Evolutionary conservation across 1,139 yeast species (phyloP).

Genomic region (Kodamaea fungicola): DNA sequence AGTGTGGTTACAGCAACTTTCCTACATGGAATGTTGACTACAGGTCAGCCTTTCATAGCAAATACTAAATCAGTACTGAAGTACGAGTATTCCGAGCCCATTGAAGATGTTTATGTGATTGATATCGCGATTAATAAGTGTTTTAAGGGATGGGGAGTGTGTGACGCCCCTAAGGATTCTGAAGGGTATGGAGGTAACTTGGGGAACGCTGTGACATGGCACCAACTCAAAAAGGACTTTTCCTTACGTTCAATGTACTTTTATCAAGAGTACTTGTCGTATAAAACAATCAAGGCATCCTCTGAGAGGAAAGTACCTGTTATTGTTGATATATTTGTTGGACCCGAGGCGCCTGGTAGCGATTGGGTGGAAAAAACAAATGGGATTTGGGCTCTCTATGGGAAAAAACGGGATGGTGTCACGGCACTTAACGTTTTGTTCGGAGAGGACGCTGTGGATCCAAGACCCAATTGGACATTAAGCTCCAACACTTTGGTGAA

Average conservation of each 20-base stretch:
- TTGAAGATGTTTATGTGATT: constrained; percentile 31
- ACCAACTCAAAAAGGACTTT: constrained; percentile 35
- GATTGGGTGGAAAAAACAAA: constrained; percentile 37
- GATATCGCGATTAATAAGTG: constrained; percentile 34
- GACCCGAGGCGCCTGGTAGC: constrained; percentile 20
- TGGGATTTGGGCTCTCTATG: constrained; percentile 52
- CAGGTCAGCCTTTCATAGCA: too few relatives aligned
- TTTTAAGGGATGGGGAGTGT: constrained; percentile 22
- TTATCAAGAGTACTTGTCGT: constrained; percentile 27
- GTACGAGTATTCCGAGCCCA: constrained; percentile 17
- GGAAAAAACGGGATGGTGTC: constrained; percentile 25
- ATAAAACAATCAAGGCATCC: constrained; percentile 22
- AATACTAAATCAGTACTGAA: too few relatives aligned
- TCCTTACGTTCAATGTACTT: constrained; percentile 31
- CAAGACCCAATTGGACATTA: constrained; percentile 68
- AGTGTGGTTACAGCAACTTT: too few relatives aligned
- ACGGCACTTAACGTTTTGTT: constrained; percentile 59
- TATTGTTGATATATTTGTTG: constrained; percentile 39
- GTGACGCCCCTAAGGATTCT: constrained; percentile 29
- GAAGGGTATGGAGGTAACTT: constrained; percentile 31
- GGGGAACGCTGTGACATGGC: constrained; percentile 31
- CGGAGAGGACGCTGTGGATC: constrained; percentile 73
- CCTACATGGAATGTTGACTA: too few relatives aligned
- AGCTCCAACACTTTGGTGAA: constrained; percentile 24
- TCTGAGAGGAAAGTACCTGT: constrained; percentile 15